A percentile compares a stretch with the other conserved stretches of the same genome.
Conservation (phyloP, 2,329 filamentous ascomycete species). For the Dendryphion nanum region DNA sequence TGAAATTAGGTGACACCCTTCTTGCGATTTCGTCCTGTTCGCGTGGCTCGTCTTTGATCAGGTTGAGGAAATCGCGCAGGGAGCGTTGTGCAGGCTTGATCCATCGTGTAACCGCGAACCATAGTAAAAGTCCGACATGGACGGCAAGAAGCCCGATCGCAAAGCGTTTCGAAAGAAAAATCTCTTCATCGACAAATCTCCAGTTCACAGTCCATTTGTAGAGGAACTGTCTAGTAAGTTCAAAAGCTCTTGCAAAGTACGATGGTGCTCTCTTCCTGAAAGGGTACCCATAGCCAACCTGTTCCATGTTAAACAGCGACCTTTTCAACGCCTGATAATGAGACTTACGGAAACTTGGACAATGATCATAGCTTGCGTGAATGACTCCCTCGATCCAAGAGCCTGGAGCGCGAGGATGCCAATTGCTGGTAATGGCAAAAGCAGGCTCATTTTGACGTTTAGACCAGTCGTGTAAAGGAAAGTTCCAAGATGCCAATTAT, state of each 20-base stretch:
- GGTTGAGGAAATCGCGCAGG: constrained; percentile 54
- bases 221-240: constrained; percentile 85
- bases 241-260: constrained; percentile 82
- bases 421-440: constrained; percentile 80
- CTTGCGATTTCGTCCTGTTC: constrained; percentile 58
- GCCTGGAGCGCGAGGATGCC: constrained; percentile 74
- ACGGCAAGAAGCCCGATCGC: constrained; percentile 63
- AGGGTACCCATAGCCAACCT: constrained; percentile 60
- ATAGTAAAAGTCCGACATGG: constrained; percentile 64
- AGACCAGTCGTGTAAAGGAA: constrained; percentile 74
- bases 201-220: constrained; percentile 99
- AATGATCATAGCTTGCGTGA: constrained; percentile 71
- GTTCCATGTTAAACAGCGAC: background rate
- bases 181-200: constrained; percentile 85
- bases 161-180: constrained; percentile 72
- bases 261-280: constrained; percentile 67
- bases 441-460: constrained; percentile 91
- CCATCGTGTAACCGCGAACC: constrained; percentile 71
- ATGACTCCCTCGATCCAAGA: constrained; percentile 62
- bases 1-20: constrained; percentile 67
- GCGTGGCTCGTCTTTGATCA: constrained; percentile 44
- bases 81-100: constrained; percentile 64
- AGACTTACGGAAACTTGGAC: constrained; percentile 70
- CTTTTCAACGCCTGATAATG: background rate
- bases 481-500: constrained; percentile 70